A percentile compares a stretch with the other conserved stretches of the same genome.
These are phyloP conservation scores for Monosporascus sp. DNA, from an alignment of 2,329 filamentous ascomycete species.

Conservation along the genomic window DNA sequence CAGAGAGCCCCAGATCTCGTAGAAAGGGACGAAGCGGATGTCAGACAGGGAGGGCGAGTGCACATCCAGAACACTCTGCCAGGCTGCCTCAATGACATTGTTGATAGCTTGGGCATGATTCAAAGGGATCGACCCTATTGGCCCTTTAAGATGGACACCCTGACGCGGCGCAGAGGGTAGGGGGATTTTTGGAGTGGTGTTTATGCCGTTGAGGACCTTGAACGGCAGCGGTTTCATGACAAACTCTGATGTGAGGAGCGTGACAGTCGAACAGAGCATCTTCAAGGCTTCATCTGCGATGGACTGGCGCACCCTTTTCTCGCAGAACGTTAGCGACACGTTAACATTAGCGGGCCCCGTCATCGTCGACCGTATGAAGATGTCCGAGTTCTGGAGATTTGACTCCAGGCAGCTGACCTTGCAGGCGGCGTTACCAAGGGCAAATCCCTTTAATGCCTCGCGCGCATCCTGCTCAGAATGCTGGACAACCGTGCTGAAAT, in stretches of 20 bases:
- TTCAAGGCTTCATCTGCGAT: slow-evolving; percentile 41
- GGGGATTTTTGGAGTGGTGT: slow-evolving; percentile 36
- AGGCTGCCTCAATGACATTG: slow-evolving; percentile 36
- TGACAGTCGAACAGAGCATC: slow-evolving; percentile 40
- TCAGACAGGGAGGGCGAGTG: slow-evolving; percentile 34
- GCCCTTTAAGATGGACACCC: slow-evolving; percentile 14
- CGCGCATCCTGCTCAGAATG: slow-evolving; percentile 40
- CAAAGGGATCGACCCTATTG: slow-evolving; percentile 28
- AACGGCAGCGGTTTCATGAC: slow-evolving; percentile 42
- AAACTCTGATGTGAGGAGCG: slow-evolving; percentile 40
- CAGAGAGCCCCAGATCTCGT: slow-evolving; percentile 44
- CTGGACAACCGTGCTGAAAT: slow-evolving; percentile 50
- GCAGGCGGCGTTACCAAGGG: slow-evolving; percentile 41
- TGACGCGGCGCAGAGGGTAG: slow-evolving; percentile 24
- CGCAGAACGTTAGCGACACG: slow-evolving; percentile 41
- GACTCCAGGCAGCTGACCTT: slow-evolving; percentile 38
- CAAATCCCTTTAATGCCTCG: slow-evolving; percentile 34
- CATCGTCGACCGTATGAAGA: slow-evolving; percentile 39
- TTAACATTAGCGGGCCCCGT: slow-evolving; percentile 32
- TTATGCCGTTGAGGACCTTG: slow-evolving; percentile 35
- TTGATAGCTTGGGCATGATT: slow-evolving; percentile 38
- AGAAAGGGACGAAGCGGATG: slow-evolving; percentile 43
- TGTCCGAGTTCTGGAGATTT: slow-evolving; percentile 37
- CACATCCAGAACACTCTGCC: slow-evolving; percentile 40
- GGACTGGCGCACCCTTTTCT: slow-evolving; percentile 34